Evolutionary conservation across 139 green algal genomes (phyloP), one percentile per base, ranked within the genome.

Genomic region (Chlamydomonas sp.): DNA sequence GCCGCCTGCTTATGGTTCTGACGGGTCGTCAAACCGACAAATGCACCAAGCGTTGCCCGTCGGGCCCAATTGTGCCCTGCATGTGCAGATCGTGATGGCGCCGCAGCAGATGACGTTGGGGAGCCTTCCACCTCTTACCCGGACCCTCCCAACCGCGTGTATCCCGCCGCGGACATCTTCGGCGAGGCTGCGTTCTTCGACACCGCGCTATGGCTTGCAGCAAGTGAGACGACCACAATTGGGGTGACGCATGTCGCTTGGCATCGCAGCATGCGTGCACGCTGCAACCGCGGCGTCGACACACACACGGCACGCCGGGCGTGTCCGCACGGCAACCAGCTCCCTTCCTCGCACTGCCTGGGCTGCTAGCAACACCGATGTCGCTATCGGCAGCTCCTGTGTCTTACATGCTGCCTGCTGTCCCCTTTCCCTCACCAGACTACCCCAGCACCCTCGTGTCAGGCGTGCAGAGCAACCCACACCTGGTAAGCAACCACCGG

Each of bases 141-240:
- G 7, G 84, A 90, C 18, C 87, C 82, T 3, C 91, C 91, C 3
- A 77, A 87, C 61, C 84, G 90, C n/a, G 72, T 74, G 3, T 92
- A 89, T 77, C 77, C 80, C 9, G 89, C 95, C 57, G 7, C 81
- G 10, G 93, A 97, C 64, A 90, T 97, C 63, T 90, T 97, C 76
- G 89, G 80, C 12, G 76, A 90, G 59, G 90, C 93, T 62, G 94
- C 91, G n/a, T 86, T 91, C 77, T 58, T 91, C 10, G 91, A 94
- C 14, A 78, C 78, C 10, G 91, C 91, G 59, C 20, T 89, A 4
- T 62, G 77, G 66, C 85, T 92, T 2, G 83, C 89, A 16, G 59
- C 89, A 68, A 57, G 91, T 94, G 69, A 88, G 90, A 49, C 6
- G 14, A 20, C 14, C 15, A 16, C 67, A 73, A 14, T 17, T 16